Conservation (phyloP, 2,329 filamentous ascomycete species). For the Neonectria sp. region DNA sequence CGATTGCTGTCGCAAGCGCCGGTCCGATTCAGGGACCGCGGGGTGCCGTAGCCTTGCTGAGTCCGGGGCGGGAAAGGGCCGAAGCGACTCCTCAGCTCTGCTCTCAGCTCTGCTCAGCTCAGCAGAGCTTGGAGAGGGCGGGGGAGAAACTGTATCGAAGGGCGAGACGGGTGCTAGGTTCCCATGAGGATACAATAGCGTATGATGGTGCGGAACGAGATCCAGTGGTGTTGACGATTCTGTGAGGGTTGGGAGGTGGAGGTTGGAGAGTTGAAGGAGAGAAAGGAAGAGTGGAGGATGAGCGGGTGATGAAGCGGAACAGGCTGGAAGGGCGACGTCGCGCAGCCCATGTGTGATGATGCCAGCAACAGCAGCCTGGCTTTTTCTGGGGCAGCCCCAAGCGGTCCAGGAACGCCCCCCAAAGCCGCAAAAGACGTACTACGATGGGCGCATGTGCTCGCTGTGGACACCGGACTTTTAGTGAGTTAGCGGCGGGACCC, state of each 20-base stretch:
- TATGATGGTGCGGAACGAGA: slow-evolving; percentile 5
- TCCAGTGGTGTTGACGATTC: slow-evolving; percentile 4
- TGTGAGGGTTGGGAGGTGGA: slow-evolving; percentile 12
- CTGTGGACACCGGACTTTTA: slow-evolving; percentile 8
- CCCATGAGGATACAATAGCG: slow-evolving; percentile 36
- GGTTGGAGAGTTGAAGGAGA: slow-evolving; percentile 16
- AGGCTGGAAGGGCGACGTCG: slow-evolving; percentile 16
- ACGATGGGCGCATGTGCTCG: slow-evolving; percentile 17
- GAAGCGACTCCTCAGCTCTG: slow-evolving; percentile 23
- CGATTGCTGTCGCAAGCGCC: slow-evolving; percentile 29
- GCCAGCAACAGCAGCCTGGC: slow-evolving; percentile 48
- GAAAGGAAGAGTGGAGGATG: slow-evolving; percentile 20
- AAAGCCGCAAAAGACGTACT: slow-evolving; percentile 3
- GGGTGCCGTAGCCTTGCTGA: slow-evolving; percentile 34
- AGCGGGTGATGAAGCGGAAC: slow-evolving; percentile 11
- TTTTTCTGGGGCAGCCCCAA: slow-evolving; percentile 16
- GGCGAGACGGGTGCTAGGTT: slow-evolving; percentile 30
- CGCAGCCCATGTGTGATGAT: slow-evolving; percentile 40
- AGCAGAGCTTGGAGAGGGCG: slow-evolving; percentile 15
- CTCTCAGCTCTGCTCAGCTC: slow-evolving; percentile 42
- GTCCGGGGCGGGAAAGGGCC: slow-evolving; percentile 31
- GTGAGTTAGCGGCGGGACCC: slow-evolving; percentile 27
- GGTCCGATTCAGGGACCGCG: slow-evolving; percentile 23
- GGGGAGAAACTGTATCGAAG: slow-evolving; percentile 37
- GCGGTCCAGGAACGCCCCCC: slow-evolving; percentile 9